Evolutionary conservation across 2,329 filamentous ascomycete genomes (phyloP), one percentile per base, ranked within the genome.

Genomic region (Ceratocystiopsis brevicomis): DNA sequence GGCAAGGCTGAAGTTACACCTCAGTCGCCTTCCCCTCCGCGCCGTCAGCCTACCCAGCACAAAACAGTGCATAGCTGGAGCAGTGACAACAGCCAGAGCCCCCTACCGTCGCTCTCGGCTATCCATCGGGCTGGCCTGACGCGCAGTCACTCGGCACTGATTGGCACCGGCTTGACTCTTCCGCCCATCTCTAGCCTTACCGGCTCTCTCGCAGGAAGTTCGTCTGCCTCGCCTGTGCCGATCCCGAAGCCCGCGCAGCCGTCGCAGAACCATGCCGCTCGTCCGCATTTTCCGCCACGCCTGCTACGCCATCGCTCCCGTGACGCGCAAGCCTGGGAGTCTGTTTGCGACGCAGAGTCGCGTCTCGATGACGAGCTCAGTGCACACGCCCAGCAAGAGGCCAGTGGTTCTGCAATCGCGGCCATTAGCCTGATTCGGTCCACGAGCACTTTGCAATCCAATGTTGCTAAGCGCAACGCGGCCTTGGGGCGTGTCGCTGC

Each of bases 241-340:
- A 30, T 11, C 25, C 25, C 25, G 25, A 30, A 30, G 25, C 10
- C 25, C 6, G 8, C 5, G 2, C 25, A 30, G 25, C 8, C 25
- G 6, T 30, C 25, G 25, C 25, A 30, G 25, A 30, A 11, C 25
- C 25, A 30, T 9, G 25, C 10, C 10, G 25, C 25, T 6, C 25
- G 25, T 30, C 25, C 25, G 6, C 25, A 30, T 11, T 30, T 30
- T 44, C 56, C 56, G 19, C 72, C 70, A 17, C 65, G 66, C 34
- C 62, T 78, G 16, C 62, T 64, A 33, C 76, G 78, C 44, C 83
- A 83, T 44, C 73, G 88, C 45, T 94, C 87, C 45, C 77, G 84
- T 44, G 83, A 95, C 57, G 83, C 86, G 16, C 77, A 86, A 41
- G 82, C 81, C 8, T 95, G 88, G 88, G 84, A 93, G 54, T 85